Conservation (phyloP, 2,329 filamentous ascomycete species). For the Triangularia setosa region DNA sequence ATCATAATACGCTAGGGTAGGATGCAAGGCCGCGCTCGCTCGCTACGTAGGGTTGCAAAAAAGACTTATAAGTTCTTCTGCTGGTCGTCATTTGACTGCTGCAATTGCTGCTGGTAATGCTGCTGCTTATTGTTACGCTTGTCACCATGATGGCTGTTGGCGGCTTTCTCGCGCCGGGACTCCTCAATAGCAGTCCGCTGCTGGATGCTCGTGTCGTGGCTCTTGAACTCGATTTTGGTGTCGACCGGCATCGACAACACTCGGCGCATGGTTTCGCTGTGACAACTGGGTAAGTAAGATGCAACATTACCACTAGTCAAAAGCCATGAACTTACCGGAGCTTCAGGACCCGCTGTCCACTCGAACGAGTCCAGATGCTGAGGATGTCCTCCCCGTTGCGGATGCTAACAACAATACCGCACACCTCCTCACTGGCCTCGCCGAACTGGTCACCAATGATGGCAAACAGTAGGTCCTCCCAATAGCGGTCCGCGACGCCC, state of each 20-base stretch:
- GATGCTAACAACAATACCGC: slow-evolving; percentile 89
- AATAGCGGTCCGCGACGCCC: slow-evolving; percentile 92
- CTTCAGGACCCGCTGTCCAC: slow-evolving; percentile 90
- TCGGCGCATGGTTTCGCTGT: slow-evolving; percentile 88
- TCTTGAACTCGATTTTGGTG: slow-evolving; percentile 92
- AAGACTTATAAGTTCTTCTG: slow-evolving; percentile 15
- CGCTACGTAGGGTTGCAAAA: not conserved
- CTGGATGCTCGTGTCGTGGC: slow-evolving; percentile 91
- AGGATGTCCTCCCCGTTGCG: slow-evolving; percentile 94
- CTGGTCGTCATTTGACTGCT: slow-evolving; percentile 18
- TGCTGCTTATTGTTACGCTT: slow-evolving; percentile 33
- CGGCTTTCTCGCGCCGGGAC: slow-evolving; percentile 78
- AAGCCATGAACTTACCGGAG: slow-evolving; percentile 64
- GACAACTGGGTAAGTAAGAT: slow-evolving; percentile 21
- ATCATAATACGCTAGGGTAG: not conserved
- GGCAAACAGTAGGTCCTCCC: slow-evolving; percentile 88
- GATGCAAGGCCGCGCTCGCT: not conserved
- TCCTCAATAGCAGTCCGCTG: slow-evolving; percentile 89
- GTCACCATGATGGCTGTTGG: slow-evolving; percentile 38
- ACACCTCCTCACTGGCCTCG: slow-evolving; percentile 90
- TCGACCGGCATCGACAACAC: slow-evolving; percentile 80
- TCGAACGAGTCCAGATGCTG: slow-evolving; percentile 95
- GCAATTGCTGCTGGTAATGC: slow-evolving; percentile 23
- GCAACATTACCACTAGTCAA: slow-evolving; percentile 4
- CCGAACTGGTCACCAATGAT: slow-evolving; percentile 92